These are phyloP conservation scores for Zasmidium angulare DNA, from an alignment of 2,329 filamentous ascomycete species.

Conservation along the genomic window DNA sequence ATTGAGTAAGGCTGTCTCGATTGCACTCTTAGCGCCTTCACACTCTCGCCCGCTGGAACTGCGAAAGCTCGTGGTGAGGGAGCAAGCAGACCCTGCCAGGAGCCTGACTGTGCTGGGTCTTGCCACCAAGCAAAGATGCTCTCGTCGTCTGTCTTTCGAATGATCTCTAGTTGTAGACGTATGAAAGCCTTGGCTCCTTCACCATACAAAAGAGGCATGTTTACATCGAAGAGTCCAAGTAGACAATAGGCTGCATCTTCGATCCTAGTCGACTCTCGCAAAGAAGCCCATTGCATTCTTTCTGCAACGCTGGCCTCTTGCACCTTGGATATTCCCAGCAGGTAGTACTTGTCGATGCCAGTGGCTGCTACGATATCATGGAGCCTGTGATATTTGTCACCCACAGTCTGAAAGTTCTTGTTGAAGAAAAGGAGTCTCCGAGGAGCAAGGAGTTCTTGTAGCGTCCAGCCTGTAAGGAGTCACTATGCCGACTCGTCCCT, in stretches of 20 bases:
- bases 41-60: not conserved
- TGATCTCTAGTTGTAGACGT: slow-evolving; percentile 17
- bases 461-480: slow-evolving; percentile 1
- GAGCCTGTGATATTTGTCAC: slow-evolving; percentile 1
- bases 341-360: slow-evolving; percentile 8
- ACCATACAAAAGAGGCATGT: slow-evolving; percentile 35
- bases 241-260: slow-evolving; percentile 35
- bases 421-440: slow-evolving; percentile 4
- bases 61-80: slow-evolving; percentile 2
- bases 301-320: slow-evolving; percentile 14
- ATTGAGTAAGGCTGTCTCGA: slow-evolving; percentile 1
- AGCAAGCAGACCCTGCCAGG: slow-evolving; percentile 3
- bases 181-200: slow-evolving; percentile 27
- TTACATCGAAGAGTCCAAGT: slow-evolving; percentile 30
- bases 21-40: not conserved
- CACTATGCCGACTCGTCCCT: not conserved
- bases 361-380: slow-evolving; percentile 7
- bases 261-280: slow-evolving; percentile 20
- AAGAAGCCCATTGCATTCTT: slow-evolving; percentile 21
- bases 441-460: slow-evolving; percentile 1
- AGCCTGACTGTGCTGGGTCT: not conserved
- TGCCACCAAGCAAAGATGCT: slow-evolving; percentile 18
- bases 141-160: slow-evolving; percentile 15
- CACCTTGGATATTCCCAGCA: slow-evolving; percentile 6
- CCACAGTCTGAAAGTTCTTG: not conserved